Base-by-base conservation (phyloP, 2,329 filamentous ascomycete species). In the Nigrospora osmanthi region DNA sequence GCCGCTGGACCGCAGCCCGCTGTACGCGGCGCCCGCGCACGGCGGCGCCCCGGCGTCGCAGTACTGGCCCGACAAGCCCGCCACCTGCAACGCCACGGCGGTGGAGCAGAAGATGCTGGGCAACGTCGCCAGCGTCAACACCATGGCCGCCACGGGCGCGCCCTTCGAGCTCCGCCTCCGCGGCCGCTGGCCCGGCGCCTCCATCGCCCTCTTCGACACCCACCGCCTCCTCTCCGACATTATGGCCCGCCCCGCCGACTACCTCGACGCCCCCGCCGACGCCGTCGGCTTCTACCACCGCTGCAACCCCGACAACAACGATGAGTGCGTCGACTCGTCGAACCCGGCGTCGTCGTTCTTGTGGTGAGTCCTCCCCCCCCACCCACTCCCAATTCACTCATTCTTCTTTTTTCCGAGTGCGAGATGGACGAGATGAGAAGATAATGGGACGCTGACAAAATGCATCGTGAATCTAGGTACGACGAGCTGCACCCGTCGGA, bases 401-500 rank as follows among this genome's bases (percentile, higher is more conserved):
- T 36, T 16, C 9, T 12, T 32, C 16, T 34, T 3, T 23, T 30
- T 10, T 13, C 11, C 13, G 16, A 3, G 3, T 19, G 19, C 19
- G 7, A 7, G 23, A 28, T 4, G 23, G 9, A 10, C 23, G 6
- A 28, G 23, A 28, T 4, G 10, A 2, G 23, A 28, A 28, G 23
- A 28, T 16, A n/a, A 40, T 11, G 19, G 15, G 30, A 47, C 49
- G 28, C 37, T 48, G 37, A 48, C 11, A 7, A 3, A 3, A 13
- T 7, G 17, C 15, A 7, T 28, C 23, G 23, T 28, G 6, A 2
- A 6, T 28, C 23, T n/a, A 68, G 65, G 65, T 75, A 73, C 54
- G 85, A 91, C 62, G 76, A 81, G 57, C 60, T 90, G 57, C 87
- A 91, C 66, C 84, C 85, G 0, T 81, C 80, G 30, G 73, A 81